Conservation (phyloP, 2,329 filamentous ascomycete species). For the Mycosphaerella sp. region DNA sequence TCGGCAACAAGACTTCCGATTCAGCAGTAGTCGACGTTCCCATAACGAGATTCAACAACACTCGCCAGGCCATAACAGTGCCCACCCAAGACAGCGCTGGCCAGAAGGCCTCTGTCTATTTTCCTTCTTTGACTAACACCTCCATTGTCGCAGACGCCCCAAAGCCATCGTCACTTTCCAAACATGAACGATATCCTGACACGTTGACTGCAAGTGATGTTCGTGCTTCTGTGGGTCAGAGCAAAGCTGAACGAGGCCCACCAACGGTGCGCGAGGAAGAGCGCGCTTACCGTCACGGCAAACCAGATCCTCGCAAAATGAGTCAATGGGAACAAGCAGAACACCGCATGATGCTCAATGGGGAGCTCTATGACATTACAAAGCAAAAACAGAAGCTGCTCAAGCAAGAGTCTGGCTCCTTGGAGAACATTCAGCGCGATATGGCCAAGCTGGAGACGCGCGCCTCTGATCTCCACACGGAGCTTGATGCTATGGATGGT, state of each 20-base stretch:
- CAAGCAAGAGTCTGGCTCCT: conserved; percentile 14
- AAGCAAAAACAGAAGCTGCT: conserved; percentile 16
- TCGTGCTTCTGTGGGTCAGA: conserved; percentile 39
- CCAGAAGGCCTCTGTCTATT: conserved; percentile 20
- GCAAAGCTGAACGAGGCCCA: conserved; percentile 13
- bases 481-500: conserved; percentile 9
- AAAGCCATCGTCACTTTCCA: conserved; percentile 28
- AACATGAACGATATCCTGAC: conserved; percentile 35
- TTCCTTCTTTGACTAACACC: conserved; percentile 25
- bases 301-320: conserved; percentile 15
- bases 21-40: conserved; percentile 14
- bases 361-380: conserved; percentile 14
- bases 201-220: conserved; percentile 38
- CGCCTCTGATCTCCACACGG: conserved; percentile 6
- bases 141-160: conserved; percentile 13
- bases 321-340: conserved; percentile 24
- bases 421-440: conserved; percentile 27
- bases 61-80: conserved; percentile 16
- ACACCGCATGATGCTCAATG: conserved; percentile 17
- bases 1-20: neutral
- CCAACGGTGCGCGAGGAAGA: neutral
- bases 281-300: conserved; percentile 14
- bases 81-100: conserved; percentile 16
- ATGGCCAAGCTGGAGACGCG: conserved; percentile 20
- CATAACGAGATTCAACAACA: conserved; percentile 13